phyloP scores from a whole-genome alignment of 1,284 basidiomycete genomes.

The Marasmius sp. region DNA sequence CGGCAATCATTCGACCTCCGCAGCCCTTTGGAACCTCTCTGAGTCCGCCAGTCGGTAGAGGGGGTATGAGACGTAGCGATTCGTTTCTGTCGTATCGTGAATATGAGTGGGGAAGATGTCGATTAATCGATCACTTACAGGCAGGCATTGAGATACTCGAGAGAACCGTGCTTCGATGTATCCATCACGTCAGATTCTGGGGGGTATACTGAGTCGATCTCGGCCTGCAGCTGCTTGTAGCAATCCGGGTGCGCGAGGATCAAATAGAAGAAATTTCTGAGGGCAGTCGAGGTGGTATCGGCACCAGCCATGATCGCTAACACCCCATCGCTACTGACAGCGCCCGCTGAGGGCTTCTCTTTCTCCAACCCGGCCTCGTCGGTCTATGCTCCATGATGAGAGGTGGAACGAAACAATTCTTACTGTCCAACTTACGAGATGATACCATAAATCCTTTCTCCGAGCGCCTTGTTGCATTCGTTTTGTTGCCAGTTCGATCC shows the following conservation, averaged over 20 bases:
- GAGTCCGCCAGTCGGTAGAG: slow-evolving; percentile 50
- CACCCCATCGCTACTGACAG: slow-evolving; percentile 43
- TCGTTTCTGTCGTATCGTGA: slow-evolving; percentile 48
- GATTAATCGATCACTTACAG: slow-evolving; percentile 37
- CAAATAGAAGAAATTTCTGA: slow-evolving; percentile 46
- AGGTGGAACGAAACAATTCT: background rate
- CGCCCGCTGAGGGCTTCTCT: slow-evolving; percentile 30
- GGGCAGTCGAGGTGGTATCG: slow-evolving; percentile 51
- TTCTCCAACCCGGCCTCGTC: slow-evolving; percentile 46
- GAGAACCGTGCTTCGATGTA: slow-evolving; percentile 31
- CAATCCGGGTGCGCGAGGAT: slow-evolving; percentile 44
- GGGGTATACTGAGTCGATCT: slow-evolving; percentile 48
- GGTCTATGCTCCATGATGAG: slow-evolving; percentile 30
- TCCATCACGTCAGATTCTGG: slow-evolving; percentile 36
- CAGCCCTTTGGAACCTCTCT: slow-evolving; percentile 42
- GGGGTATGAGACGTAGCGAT: slow-evolving; percentile 52
- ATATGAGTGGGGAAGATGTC: slow-evolving; percentile 7
- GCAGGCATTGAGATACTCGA: slow-evolving; percentile 51
- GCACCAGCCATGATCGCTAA: slow-evolving; percentile 58
- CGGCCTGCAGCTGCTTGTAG: slow-evolving; percentile 45
- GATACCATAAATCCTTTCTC: slow-evolving; percentile 49
- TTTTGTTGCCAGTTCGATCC: slow-evolving; percentile 31
- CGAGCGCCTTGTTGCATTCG: slow-evolving; percentile 34
- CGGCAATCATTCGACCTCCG: slow-evolving; percentile 33
- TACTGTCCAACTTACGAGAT: slow-evolving; percentile 29